These are phyloP conservation scores for Entomortierella parvispora DNA, from an alignment of 192 early-diverging fungal genomes.

Conservation along the genomic window DNA sequence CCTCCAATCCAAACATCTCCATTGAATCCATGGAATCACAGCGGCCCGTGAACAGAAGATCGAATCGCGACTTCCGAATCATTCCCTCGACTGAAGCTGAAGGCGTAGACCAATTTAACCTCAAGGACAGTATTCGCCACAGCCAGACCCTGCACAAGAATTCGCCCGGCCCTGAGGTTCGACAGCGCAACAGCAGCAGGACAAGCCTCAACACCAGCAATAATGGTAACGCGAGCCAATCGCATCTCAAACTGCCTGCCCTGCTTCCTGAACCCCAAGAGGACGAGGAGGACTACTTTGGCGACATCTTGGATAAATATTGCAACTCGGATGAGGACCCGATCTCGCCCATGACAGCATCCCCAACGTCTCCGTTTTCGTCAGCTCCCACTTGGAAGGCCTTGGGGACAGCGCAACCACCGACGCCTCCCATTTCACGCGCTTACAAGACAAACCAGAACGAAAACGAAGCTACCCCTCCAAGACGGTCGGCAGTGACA, in stretches of 20 bases:
- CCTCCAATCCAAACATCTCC: background rate
- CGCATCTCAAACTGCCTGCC: background rate
- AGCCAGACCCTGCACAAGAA: background rate
- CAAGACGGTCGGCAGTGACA: background rate
- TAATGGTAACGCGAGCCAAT: background rate
- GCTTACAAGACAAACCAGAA: background rate
- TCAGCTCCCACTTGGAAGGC: conserved; percentile 10
- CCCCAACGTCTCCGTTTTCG: conserved; percentile 22
- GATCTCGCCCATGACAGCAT: conserved; percentile 11
- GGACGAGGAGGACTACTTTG: conserved; percentile 46
- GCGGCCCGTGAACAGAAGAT: conserved; percentile 22
- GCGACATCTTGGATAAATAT: conserved; percentile 45
- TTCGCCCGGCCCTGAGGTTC: too few species aligned
- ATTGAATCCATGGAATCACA: conserved; percentile 25
- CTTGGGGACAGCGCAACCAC: conserved; percentile 17
- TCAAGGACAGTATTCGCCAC: conserved; percentile 12
- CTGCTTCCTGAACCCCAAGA: background rate
- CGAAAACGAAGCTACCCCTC: background rate
- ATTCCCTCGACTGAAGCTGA: conserved; percentile 16
- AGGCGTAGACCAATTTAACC: conserved; percentile 10
- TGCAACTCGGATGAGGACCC: conserved; percentile 43
- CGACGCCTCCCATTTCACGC: conserved; percentile 19
- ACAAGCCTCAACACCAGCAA: background rate
- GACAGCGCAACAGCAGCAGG: too few species aligned
- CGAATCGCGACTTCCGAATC: conserved; percentile 25